Conservation (phyloP, 208 protist species). For the Crithidia brevicula region DNA sequence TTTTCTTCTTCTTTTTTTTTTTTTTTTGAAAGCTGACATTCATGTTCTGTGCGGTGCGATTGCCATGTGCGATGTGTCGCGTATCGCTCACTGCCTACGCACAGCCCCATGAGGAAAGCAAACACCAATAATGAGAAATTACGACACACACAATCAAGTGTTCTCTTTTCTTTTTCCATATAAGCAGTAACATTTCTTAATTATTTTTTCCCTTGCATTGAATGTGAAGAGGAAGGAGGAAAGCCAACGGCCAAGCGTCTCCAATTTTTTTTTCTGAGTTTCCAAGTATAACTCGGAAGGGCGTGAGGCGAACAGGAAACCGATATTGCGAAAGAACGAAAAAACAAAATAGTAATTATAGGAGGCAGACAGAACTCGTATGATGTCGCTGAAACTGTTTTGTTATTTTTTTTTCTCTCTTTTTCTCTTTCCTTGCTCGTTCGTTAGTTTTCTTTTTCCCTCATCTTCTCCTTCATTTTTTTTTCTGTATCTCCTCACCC, state of each 20-base stretch:
- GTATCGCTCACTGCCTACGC: too few relatives aligned
- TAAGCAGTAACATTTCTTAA: not conserved
- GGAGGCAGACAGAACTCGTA: too few relatives aligned
- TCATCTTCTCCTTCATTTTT: too few relatives aligned
- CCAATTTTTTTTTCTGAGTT: constrained; percentile 14
- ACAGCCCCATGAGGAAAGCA: too few relatives aligned
- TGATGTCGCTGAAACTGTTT: not conserved
- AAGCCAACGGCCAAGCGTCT: not conserved
- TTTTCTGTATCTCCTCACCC: not conserved
- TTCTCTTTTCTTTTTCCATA: constrained; percentile 5
- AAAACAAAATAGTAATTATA: too few relatives aligned
- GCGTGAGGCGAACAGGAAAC: not conserved
- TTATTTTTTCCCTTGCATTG: not conserved
- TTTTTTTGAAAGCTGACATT: too few relatives aligned
- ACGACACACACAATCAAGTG: not conserved
- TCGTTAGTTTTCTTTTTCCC: not conserved
- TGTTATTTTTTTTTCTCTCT: not conserved
- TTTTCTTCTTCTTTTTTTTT: not conserved
- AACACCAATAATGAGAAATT: too few relatives aligned
- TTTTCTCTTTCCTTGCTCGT: not conserved
- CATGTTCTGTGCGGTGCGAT: not conserved
- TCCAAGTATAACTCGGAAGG: constrained; percentile 13
- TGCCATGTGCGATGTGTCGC: not conserved
- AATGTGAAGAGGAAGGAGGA: not conserved
- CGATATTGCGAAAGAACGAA: too few relatives aligned